A percentile compares a stretch with the other conserved stretches of the same genome.
phyloP scores from a whole-genome alignment of 306 rosid genomes.

The Vicia sativa region DNA sequence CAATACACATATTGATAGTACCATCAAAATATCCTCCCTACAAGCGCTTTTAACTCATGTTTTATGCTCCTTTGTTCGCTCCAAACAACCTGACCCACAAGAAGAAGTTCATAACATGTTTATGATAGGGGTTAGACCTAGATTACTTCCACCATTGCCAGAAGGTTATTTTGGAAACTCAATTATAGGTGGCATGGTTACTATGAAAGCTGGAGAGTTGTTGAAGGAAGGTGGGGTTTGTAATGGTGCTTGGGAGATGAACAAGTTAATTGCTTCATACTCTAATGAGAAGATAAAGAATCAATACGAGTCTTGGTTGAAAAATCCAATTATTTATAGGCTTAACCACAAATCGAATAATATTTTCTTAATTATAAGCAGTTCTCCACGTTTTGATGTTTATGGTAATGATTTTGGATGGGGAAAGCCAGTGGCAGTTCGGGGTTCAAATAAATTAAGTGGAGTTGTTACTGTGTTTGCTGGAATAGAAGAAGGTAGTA shows the following conservation, averaged over 20 bases:
- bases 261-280: not conserved
- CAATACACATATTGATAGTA: too few species aligned
- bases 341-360: too few species aligned
- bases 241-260: constrained; percentile 40
- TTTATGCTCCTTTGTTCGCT: too few species aligned
- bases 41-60: too few species aligned
- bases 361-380: not conserved
- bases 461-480: constrained; percentile 38
- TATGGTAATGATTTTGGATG: too few species aligned
- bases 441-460: constrained; percentile 31
- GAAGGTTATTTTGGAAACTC: not conserved
- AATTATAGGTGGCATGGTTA: not conserved
- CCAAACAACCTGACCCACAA: too few species aligned
- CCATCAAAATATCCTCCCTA: too few species aligned
- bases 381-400: constrained; percentile 33
- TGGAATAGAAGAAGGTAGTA: constrained; percentile 41
- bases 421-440: not conserved
- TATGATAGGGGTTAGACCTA: too few species aligned
- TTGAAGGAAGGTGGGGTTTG: constrained; percentile 31
- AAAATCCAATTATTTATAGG: not conserved
- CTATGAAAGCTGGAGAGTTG: not conserved
- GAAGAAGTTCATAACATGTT: too few species aligned
- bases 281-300: too few species aligned
- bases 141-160: not conserved
- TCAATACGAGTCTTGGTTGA: constrained; percentile 14